Base-by-base conservation (phyloP, 106 monocot genomes). In the Allium sativum region DNA sequence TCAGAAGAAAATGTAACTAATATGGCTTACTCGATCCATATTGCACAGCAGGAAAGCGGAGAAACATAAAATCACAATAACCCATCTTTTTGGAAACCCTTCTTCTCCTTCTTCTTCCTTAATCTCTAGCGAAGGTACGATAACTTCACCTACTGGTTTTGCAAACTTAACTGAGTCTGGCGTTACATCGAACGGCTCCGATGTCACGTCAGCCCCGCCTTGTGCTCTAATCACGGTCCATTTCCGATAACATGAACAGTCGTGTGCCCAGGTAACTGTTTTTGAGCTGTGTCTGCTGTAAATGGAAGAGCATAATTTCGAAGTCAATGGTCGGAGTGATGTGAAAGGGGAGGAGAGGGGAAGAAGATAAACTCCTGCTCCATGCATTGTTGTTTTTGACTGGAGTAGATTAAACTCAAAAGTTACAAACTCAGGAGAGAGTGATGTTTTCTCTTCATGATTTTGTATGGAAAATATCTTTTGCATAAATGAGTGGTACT, bases 31-130 rank as follows among this genome's bases (percentile, higher is more conserved):
- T 10, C 93, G 63, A 62, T 93, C 93, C 93, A 93, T 93, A 75
- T 93, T 93, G 79, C 93, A 93, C 48, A 93, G 88, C 67, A 93
- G 56, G 79, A 93, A 93, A 2, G 93, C 81, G 43, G 93, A 81
- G 79, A 84, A 93, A 75, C 93, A 93, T 11, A 93, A 70, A 52
- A 84, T 57, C 7, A 93, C 93, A 48, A 93, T 93, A 48, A 72
- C 48, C 88, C 88, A 93, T 19, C 93, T 81, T 77, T 88, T 93
- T 7, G 93, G 93, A 19, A 93, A 79, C 22, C n/a, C 7, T 17
- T 61, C 83, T 41, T 63, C 48, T 45, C 31, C 70, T 22, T 13
- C 48, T 18, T 15, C 16, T n/a, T 20, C 50, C 52, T 45, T 45
- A n/a, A 52, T 59, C 41, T 73, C 66, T 22, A 3, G 18, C 7